Evolutionary conservation across 805 yeast species (phyloP), one percentile per base, ranked within the genome.

Genomic region (Diddensiella caesifluorescens): DNA sequence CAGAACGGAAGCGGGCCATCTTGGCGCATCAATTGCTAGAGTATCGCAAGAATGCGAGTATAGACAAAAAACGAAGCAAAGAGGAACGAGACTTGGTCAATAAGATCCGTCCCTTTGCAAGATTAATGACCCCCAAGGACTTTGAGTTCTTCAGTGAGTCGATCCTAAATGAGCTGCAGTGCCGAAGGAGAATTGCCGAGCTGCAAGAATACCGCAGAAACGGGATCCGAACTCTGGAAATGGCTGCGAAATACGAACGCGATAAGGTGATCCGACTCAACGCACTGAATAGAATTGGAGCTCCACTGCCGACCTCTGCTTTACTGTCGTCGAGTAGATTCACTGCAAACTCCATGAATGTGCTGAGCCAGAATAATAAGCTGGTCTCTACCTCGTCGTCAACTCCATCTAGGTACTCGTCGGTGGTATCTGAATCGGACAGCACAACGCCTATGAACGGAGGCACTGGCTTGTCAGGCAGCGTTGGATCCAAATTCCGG

Each of bases 161-260:
- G 57, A 72, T 88, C 48, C 53, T 87, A 33, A 77, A 77, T 9
- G 98, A 92, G 63, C 71, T 86, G 39, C 79, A 78, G 52, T 79
- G 85, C 50, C 72, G 97, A 44, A 73, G 80, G 27, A 75, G 94
- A 48, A 88, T 92, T 37, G 83, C 82, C 39, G 96, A 88, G 62
- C 67, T 94, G 22, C 98, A 92, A 62, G 90, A 83, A 57, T 94
- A 95, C 87, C 75, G 99, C 49, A 74, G 80, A 37, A 82, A 86
- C 60, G 99, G 99, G 4, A 75, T 92, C 38, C 83, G 88, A 3
- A 77, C 86, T 0, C 53, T 86, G 32, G 96, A 89, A 47, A 82
- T 76, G 38, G 98, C 97, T 3, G 63, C 70, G 25, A 83, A 80
- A 60, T 92, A 78, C 60, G 98, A 92, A 58, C 83, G 86, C 59